These are phyloP conservation scores for Fraxinus ornus DNA, from an alignment of 305 asterid genomes.

Conservation along the genomic window DNA sequence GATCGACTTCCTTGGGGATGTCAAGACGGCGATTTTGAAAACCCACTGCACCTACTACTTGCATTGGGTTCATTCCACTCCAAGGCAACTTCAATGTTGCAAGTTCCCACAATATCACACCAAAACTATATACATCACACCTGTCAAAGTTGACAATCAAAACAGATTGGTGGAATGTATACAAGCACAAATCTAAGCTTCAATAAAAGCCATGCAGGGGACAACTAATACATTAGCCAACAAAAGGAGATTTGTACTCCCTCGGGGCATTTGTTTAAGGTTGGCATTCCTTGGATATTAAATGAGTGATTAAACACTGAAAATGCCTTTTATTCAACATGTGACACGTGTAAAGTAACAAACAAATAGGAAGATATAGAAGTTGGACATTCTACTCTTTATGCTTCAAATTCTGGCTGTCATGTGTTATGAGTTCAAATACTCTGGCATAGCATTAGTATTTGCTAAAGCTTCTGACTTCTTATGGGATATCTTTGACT, in stretches of 20 bases:
- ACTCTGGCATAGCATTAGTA: background rate
- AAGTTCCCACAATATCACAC: slow-evolving; percentile 96
- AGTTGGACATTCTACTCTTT: background rate
- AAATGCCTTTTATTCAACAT: background rate
- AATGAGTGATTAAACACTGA: background rate
- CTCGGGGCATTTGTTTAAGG: background rate
- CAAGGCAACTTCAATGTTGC: slow-evolving; percentile 93
- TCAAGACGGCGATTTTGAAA: slow-evolving; percentile 96
- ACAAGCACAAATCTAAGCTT: background rate
- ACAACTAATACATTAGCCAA: background rate
- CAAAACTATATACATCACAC: slow-evolving; percentile 98
- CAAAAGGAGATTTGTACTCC: background rate
- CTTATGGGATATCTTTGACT: background rate
- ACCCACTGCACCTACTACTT: slow-evolving; percentile 99
- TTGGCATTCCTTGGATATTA: background rate
- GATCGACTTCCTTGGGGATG: slow-evolving; percentile 93
- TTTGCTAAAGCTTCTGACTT: background rate
- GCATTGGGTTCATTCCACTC: slow-evolving; percentile 99
- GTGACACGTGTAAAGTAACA: background rate
- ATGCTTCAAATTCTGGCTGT: background rate
- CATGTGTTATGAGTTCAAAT: background rate
- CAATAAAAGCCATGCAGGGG: background rate
- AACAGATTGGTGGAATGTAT: background rate
- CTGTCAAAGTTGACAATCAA: slow-evolving; percentile 40
- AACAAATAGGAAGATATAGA: background rate